These are phyloP conservation scores for Rhynchospora pubera DNA, from an alignment of 176 grass and related monocot species.

Conservation along the genomic window DNA sequence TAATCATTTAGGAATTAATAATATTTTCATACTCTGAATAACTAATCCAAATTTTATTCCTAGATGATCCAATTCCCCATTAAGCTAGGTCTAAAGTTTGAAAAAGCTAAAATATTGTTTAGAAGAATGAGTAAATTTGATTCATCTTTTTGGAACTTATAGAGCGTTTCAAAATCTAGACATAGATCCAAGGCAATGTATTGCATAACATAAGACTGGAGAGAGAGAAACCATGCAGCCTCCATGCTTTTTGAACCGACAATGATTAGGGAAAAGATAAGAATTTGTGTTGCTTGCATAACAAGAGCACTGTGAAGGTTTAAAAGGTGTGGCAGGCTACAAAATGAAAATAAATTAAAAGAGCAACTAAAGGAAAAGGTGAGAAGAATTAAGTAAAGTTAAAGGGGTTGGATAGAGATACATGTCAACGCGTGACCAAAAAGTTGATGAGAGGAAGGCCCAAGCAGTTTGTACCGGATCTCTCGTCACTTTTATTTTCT, in stretches of 20 bases:
- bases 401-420: constrained; percentile 22
- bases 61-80: too few species aligned
- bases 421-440: constrained; percentile 77
- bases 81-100: background rate
- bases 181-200: constrained; percentile 10
- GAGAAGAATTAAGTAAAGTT: constrained; percentile 22
- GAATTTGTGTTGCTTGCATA: constrained; percentile 12
- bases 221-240: constrained; percentile 5
- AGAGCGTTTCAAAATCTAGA: background rate
- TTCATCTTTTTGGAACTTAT: background rate
- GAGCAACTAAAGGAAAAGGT: constrained; percentile 6
- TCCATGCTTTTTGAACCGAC: constrained; percentile 7
- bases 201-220: constrained; percentile 23
- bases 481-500: constrained; percentile 18
- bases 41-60: too few species aligned
- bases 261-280: constrained; percentile 21
- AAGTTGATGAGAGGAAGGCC: constrained; percentile 37
- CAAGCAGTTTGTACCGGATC: constrained; percentile 12
- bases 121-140: background rate
- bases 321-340: constrained; percentile 4
- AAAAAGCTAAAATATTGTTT: background rate
- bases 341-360: background rate
- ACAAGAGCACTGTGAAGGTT: background rate
- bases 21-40: too few species aligned
- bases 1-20: too few species aligned